A percentile compares a stretch with the other conserved stretches of the same genome.
These are phyloP conservation scores for Paxillus ammoniavirescens DNA, from an alignment of 768 basidiomycete species.

Conservation along the genomic window DNA sequence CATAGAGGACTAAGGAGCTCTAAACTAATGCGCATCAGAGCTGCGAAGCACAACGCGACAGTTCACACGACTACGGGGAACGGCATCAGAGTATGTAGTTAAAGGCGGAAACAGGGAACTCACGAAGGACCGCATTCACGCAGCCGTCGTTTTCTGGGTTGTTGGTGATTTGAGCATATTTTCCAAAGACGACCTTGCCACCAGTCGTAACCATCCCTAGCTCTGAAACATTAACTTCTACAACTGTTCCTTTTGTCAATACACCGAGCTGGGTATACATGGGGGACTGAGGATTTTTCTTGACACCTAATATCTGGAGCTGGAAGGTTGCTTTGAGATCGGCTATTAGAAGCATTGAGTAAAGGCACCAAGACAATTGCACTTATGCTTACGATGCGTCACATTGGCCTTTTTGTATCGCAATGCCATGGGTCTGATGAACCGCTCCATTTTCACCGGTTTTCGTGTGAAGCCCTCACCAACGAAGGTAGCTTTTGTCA, in stretches of 20 bases:
- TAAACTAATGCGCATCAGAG: background rate
- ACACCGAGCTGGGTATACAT: slow-evolving; percentile 97
- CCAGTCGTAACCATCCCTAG: slow-evolving; percentile 96
- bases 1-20: background rate
- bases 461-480: slow-evolving; percentile 98
- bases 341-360: slow-evolving; percentile 46
- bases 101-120: slow-evolving; percentile 29
- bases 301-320: slow-evolving; percentile 94
- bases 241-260: slow-evolving; percentile 96
- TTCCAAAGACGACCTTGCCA: slow-evolving; percentile 91
- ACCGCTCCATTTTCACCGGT: slow-evolving; percentile 98
- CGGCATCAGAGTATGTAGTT: slow-evolving; percentile 1
- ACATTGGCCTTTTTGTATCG: slow-evolving; percentile 99
- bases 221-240: slow-evolving; percentile 99
- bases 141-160: slow-evolving; percentile 97
- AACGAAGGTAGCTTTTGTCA: slow-evolving; percentile 98
- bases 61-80: slow-evolving; percentile 26
- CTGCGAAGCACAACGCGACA: background rate
- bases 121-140: slow-evolving; percentile 90
- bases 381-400: slow-evolving; percentile 79
- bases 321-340: slow-evolving; percentile 99
- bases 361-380: background rate
- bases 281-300: slow-evolving; percentile 99
- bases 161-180: slow-evolving; percentile 92
- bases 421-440: slow-evolving; percentile 95